phyloP scores from a whole-genome alignment of 768 basidiomycete species.

The Hygrophorus russula region DNA sequence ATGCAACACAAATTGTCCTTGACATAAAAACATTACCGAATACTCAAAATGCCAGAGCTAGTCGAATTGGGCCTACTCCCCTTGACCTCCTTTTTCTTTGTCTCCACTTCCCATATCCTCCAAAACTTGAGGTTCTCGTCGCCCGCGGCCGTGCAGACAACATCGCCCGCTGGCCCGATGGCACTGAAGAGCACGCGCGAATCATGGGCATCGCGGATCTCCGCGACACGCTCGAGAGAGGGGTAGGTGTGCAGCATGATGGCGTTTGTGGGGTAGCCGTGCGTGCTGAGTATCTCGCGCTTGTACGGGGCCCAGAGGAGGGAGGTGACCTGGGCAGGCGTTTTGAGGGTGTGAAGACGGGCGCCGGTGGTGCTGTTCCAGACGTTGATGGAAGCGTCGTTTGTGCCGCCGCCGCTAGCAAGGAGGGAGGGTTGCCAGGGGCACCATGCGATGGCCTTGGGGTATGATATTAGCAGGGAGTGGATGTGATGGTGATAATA shows the following conservation, averaged over 20 bases:
- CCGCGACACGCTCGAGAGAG: conserved; percentile 65
- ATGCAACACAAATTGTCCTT: no score
- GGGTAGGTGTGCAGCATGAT: conserved; percentile 84
- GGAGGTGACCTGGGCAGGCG: conserved; percentile 87
- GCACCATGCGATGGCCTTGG: conserved; percentile 92
- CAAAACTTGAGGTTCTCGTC: conserved; percentile 98
- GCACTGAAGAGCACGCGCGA: conserved; percentile 80
- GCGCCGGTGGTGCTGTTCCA: conserved; percentile 93
- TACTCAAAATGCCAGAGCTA: conserved; percentile 35
- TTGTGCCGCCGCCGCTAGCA: conserved; percentile 90
- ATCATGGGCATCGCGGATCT: conserved; percentile 89
- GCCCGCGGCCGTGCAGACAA: conserved; percentile 84
- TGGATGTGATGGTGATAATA: background rate
- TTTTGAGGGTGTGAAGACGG: conserved; percentile 75
- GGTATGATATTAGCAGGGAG: background rate
- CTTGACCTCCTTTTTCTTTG: conserved; percentile 37
- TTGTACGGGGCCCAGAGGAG: conserved; percentile 78
- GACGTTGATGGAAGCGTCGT: conserved; percentile 82
- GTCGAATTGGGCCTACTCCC: conserved; percentile 34
- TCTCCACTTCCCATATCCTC: conserved; percentile 69
- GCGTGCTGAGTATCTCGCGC: conserved; percentile 87
- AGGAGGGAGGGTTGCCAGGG: conserved; percentile 91
- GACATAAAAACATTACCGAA: conserved; percentile 22
- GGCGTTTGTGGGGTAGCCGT: conserved; percentile 87
- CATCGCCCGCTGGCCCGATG: conserved; percentile 80